Conservation (phyloP, 352 stramenopile species). For the Sclerospora graminicola region DNA sequence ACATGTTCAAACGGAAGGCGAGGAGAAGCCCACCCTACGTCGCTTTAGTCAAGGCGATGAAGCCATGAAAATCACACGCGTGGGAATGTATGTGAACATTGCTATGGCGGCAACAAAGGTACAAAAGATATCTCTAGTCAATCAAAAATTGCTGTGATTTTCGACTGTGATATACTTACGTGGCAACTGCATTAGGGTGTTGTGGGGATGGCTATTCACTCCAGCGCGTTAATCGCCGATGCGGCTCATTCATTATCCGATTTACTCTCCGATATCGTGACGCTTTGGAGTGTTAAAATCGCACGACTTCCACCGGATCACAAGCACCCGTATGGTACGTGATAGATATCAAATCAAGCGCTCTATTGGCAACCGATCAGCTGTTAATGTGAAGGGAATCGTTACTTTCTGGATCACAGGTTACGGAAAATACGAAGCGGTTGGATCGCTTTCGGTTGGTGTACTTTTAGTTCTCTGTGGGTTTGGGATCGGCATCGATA, state of each 20-base stretch:
- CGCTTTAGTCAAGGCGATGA: conserved; percentile 32
- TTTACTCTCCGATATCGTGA: conserved; percentile 95
- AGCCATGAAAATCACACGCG: conserved; percentile 83
- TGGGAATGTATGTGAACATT: conserved; percentile 91
- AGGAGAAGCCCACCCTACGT: background rate
- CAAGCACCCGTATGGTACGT: conserved; percentile 80
- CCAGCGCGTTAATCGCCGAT: conserved; percentile 91
- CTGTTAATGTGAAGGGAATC: no score
- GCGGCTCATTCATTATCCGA: conserved; percentile 94
- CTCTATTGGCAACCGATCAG: background rate
- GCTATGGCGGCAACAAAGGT: conserved; percentile 87
- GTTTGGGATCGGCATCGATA: conserved; percentile 56
- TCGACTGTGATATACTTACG: no score
- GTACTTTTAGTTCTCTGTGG: conserved; percentile 74
- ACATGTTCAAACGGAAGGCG: conserved; percentile 1
- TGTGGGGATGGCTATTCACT: conserved; percentile 71
- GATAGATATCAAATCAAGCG: background rate
- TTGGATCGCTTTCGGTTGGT: conserved; percentile 80
- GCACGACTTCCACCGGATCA: conserved; percentile 89
- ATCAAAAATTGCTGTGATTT: no score
- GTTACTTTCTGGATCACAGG: conserved; percentile 15
- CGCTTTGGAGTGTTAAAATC: conserved; percentile 89
- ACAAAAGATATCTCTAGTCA: background rate
- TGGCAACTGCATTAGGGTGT: conserved; percentile 33
- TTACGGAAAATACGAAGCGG: conserved; percentile 86